Evolutionary conservation across 306 rosid genomes (phyloP).

Genomic region (Vigna hirtella): DNA sequence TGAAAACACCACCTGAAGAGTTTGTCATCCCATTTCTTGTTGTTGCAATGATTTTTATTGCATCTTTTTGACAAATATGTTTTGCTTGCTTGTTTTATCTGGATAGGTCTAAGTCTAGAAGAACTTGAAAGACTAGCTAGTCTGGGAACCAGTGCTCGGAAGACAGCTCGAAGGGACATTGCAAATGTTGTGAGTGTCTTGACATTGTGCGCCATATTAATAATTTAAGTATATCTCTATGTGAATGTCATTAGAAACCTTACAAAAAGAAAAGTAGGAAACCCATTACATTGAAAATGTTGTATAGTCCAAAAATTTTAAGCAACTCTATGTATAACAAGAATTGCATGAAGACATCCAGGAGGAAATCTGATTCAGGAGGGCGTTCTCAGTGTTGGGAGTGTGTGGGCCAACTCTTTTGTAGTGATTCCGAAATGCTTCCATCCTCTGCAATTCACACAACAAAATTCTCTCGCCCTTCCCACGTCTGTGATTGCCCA

Average conservation of each 20-base stretch:
- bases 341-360: not conserved
- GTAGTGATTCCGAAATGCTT: too few relatives aligned
- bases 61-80: constrained; percentile 22
- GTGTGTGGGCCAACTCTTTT: too few relatives aligned
- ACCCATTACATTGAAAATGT: not conserved
- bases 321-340: constrained; percentile 6
- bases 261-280: not conserved
- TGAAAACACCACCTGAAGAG: constrained; percentile 13
- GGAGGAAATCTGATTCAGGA: too few relatives aligned
- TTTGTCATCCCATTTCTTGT: constrained; percentile 18
- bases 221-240: not conserved
- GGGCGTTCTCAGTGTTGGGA: too few relatives aligned
- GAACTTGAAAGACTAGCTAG: constrained; percentile 82
- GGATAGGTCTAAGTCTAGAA: constrained; percentile 70
- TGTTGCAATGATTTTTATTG: constrained; percentile 17
- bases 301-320: not conserved
- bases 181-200: constrained; percentile 81
- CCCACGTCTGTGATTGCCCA: too few relatives aligned
- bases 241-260: constrained; percentile 3
- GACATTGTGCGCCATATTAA: constrained; percentile 17
- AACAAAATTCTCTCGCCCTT: too few relatives aligned
- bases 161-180: constrained; percentile 94
- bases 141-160: constrained; percentile 76
- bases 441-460: too few relatives aligned
- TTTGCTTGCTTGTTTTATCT: constrained; percentile 28